Evolutionary conservation across 2,329 filamentous ascomycete genomes (phyloP).

Genomic region (Scopulariopsis brevicaulis): DNA sequence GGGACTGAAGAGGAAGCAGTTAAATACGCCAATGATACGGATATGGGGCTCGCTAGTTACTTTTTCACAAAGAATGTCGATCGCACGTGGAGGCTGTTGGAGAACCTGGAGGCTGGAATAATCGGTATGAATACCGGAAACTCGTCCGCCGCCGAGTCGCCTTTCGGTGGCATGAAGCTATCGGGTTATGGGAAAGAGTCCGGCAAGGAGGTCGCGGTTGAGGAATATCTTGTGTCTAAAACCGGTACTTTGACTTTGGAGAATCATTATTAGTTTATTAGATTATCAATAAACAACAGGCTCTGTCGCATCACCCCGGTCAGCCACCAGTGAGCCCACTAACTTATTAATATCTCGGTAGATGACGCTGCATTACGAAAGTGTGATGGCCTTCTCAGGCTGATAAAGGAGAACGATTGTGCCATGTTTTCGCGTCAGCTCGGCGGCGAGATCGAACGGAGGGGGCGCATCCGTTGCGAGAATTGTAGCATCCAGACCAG

Average conservation of each 20-base stretch:
- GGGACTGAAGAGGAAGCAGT: slow-evolving; percentile 83
- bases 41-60: slow-evolving; percentile 87
- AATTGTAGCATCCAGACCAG: too few relatives aligned
- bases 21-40: slow-evolving; percentile 64
- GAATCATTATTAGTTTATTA: too few relatives aligned
- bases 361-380: too few relatives aligned
- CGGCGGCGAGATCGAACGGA: too few relatives aligned
- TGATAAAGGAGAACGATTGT: too few relatives aligned
- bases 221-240: not conserved
- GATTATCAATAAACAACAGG: too few relatives aligned
- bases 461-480: too few relatives aligned
- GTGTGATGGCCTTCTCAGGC: too few relatives aligned
- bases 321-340: too few relatives aligned
- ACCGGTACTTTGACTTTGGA: not conserved
- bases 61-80: slow-evolving; percentile 65
- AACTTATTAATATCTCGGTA: too few relatives aligned
- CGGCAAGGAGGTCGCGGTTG: slow-evolving; percentile 44
- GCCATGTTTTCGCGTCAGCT: too few relatives aligned
- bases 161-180: slow-evolving; percentile 74
- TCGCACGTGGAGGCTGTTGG: slow-evolving; percentile 52
- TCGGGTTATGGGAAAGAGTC: slow-evolving; percentile 74
- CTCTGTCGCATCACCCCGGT: too few relatives aligned
- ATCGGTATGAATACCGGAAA: slow-evolving; percentile 69
- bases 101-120: slow-evolving; percentile 71
- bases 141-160: slow-evolving; percentile 34